These are phyloP conservation scores for Sarcodon sp. DNA, from an alignment of 768 basidiomycete species.

Conservation along the genomic window DNA sequence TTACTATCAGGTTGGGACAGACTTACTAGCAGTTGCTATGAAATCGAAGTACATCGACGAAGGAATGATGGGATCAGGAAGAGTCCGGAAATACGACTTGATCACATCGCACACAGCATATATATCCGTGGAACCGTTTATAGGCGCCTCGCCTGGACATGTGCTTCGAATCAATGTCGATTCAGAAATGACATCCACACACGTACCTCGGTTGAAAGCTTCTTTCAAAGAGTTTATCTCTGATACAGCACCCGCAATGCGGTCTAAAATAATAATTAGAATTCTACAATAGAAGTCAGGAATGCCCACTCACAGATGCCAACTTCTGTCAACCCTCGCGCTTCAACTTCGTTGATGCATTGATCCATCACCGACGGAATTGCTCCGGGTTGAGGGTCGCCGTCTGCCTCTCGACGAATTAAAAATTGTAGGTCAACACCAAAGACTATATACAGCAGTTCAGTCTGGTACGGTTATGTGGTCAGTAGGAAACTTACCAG, in stretches of 20 bases:
- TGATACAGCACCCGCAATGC: conserved; percentile 64
- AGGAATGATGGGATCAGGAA: conserved; percentile 75
- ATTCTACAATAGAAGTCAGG: not conserved
- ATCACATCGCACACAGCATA: conserved; percentile 76
- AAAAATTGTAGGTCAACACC: conserved; percentile 66
- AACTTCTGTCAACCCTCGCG: conserved; percentile 65
- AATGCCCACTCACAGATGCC: conserved; percentile 56
- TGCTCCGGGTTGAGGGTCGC: conserved; percentile 37
- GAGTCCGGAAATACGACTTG: conserved; percentile 75
- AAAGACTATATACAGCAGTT: conserved; percentile 24
- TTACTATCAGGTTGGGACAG: not conserved
- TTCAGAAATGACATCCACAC: not conserved
- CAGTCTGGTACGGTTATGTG: not conserved
- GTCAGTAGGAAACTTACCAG: conserved; percentile 32
- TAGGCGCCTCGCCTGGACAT: conserved; percentile 43
- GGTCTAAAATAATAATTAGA: conserved; percentile 33
- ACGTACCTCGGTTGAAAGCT: conserved; percentile 57
- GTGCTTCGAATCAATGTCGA: conserved; percentile 1
- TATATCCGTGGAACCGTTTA: conserved; percentile 52
- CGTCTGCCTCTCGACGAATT: conserved; percentile 48
- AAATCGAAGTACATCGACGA: conserved; percentile 51
- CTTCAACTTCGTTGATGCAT: conserved; percentile 60
- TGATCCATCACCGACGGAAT: conserved; percentile 55
- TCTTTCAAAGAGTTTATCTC: conserved; percentile 63
- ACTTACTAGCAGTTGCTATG: conserved; percentile 57